Evolutionary conservation across 1,284 basidiomycete genomes (phyloP).

Genomic region (Entoloma clypeatum): DNA sequence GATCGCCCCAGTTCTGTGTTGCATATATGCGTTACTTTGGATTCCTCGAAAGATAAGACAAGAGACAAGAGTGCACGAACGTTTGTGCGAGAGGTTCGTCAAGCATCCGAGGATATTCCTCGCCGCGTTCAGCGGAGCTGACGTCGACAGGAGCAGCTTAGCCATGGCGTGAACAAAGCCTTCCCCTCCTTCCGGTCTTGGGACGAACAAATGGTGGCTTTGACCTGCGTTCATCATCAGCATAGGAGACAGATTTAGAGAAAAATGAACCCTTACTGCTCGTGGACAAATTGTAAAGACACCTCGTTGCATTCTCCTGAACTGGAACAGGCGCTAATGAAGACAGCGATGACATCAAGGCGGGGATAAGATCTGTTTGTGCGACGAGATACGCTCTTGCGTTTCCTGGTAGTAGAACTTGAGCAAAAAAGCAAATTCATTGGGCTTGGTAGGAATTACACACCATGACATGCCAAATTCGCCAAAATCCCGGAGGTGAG

Average conservation of each 20-base stretch:
- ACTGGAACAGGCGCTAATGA: constrained; percentile 3
- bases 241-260: not conserved
- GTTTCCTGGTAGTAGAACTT: constrained; percentile 7
- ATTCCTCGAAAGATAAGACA: not conserved
- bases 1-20: constrained; percentile 16
- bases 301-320: constrained; percentile 16
- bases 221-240: constrained; percentile 4
- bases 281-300: constrained; percentile 17
- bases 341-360: constrained; percentile 7
- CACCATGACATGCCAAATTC: constrained; percentile 18
- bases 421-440: not conserved
- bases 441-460: not conserved
- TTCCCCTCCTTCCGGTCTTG: constrained; percentile 2
- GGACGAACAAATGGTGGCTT: constrained; percentile 12
- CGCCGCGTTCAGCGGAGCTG: constrained; percentile 5
- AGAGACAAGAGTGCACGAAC: not conserved
- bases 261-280: constrained; percentile 5
- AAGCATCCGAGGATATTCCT: constrained; percentile 17
- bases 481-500: constrained; percentile 14
- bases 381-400: constrained; percentile 8
- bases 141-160: constrained; percentile 9
- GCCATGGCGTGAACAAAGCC: too few species aligned
- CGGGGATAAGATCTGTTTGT: constrained; percentile 10
- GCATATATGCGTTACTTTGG: not conserved
- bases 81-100: constrained; percentile 18